phyloP scores from a whole-genome alignment of 352 stramenopile genomes.

The Phytophthora uliginosa region DNA sequence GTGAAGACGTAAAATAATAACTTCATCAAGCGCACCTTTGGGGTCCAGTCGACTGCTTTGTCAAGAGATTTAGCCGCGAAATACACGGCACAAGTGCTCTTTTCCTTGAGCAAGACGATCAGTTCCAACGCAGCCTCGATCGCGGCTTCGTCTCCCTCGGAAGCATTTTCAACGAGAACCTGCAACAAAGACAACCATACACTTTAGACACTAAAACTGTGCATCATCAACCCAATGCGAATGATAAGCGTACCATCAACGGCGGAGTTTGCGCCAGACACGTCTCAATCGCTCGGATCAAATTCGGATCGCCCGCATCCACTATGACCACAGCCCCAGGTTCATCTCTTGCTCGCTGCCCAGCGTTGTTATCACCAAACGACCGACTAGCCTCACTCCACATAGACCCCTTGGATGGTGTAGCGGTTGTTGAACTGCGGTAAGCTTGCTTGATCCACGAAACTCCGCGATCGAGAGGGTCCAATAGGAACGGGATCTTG shows the following conservation, averaged over 20 bases:
- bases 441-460: conserved; percentile 55
- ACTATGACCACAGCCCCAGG: conserved; percentile 32
- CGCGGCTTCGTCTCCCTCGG: conserved; percentile 48
- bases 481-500: conserved; percentile 60
- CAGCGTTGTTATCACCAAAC: conserved; percentile 4
- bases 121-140: conserved; percentile 55
- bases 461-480: conserved; percentile 49
- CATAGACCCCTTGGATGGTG: conserved; percentile 13
- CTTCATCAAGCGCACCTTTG: conserved; percentile 43
- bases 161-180: conserved; percentile 63
- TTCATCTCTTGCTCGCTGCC: conserved; percentile 26
- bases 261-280: conserved; percentile 44
- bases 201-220: neutral
- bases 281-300: conserved; percentile 52
- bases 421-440: neutral
- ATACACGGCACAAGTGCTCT: conserved; percentile 50
- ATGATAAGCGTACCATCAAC: conserved; percentile 27
- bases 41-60: conserved; percentile 47
- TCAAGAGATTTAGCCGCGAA: conserved; percentile 52
- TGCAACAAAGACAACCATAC: conserved; percentile 7
- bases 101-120: conserved; percentile 47
- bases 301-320: conserved; percentile 55
- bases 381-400: conserved; percentile 1
- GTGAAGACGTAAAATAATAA: neutral
- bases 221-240: neutral